phyloP scores from a whole-genome alignment of 1,284 basidiomycete species.

The Phylloporus gajari region DNA sequence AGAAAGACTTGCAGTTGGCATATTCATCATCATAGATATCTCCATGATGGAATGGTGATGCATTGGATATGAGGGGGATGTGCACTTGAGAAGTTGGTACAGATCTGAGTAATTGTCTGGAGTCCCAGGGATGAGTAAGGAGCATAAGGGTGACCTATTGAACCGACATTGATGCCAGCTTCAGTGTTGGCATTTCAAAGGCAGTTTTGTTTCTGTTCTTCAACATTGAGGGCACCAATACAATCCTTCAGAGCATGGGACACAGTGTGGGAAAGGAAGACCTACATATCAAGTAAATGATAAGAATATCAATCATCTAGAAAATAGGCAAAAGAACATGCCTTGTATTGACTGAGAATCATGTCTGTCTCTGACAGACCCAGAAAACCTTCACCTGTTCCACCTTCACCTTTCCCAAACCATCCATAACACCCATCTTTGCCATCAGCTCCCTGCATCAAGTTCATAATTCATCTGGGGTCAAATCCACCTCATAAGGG shows the following conservation, averaged over 20 bases:
- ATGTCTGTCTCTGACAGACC: constrained; percentile 79
- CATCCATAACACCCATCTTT: constrained; percentile 60
- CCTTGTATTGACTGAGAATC: constrained; percentile 85
- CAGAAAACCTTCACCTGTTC: constrained; percentile 70
- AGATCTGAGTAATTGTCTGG: constrained; percentile 59
- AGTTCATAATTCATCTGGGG: constrained; percentile 87
- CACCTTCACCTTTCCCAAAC: constrained; percentile 62
- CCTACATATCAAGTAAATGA: constrained; percentile 55
- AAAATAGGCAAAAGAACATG: constrained; percentile 1
- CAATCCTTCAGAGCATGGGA: constrained; percentile 94
- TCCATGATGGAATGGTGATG: constrained; percentile 80
- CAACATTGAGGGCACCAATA: constrained; percentile 82
- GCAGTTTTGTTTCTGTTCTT: constrained; percentile 83
- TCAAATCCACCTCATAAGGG: constrained; percentile 87
- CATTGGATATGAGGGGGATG: constrained; percentile 81
- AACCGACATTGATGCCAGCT: constrained; percentile 75
- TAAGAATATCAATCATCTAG: neutral
- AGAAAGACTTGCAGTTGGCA: too few relatives aligned
- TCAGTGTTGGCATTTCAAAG: constrained; percentile 79
- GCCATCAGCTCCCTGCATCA: constrained; percentile 76
- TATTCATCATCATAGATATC: too few relatives aligned
- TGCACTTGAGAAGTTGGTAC: constrained; percentile 67
- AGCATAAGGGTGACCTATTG: constrained; percentile 81
- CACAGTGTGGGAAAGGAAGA: constrained; percentile 88
- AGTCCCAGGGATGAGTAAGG: constrained; percentile 69